Base-by-base conservation (phyloP, 2,329 filamentous ascomycete genomes). In the Aspergillus fumigatiaffinis region DNA sequence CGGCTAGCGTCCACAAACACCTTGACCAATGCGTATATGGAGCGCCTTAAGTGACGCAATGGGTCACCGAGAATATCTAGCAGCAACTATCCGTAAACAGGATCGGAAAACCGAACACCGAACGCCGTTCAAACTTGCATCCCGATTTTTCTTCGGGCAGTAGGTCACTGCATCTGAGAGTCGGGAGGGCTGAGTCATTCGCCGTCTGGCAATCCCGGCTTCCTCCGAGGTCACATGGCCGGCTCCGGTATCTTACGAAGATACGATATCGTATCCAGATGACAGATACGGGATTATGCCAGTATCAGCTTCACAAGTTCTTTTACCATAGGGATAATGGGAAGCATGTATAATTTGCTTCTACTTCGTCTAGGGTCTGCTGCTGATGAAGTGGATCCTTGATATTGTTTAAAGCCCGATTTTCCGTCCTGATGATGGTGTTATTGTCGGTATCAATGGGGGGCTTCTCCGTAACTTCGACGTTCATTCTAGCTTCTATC, bases 221-320 rank as follows among this genome's bases (percentile, higher is more conserved):
- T 59, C 46, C 55, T 57, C 68, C 68, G 68, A 66, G 23, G 59
- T 68, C 68, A 70, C 60, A 62, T 69, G 68, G 57, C 52, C 32
- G 26, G 46, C 6, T 44, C 26, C 50, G 14, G 49, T 50, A 38
- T 55, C 50, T 50, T 50, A 58, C 46, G 41, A 53, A n/a, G 10
- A 10, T 10, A 23, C 44, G 46, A 53, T 44, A 59, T 50, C 23
- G 65, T 65, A 64, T 58, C 56, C 26, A 26, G 28, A 46, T 62
- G 47, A 61, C 59, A 49, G 14, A 32, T 20, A 29, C 20, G 38
- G 50, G 26, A 47, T 50, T 29, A 46, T 7, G 23, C 53, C 50
- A 50, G 23, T 17, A 28, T 14, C 42, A 25, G 46, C 20, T 25
- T 46, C 17, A 17, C 14, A 20, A 41, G 12, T 17, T 52, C 32